Percentiles rank a stretch among this genome's conserved stretches.
phyloP scores from a whole-genome alignment of 2,329 filamentous ascomycete species.

The Phaeosphaeria sp. region DNA sequence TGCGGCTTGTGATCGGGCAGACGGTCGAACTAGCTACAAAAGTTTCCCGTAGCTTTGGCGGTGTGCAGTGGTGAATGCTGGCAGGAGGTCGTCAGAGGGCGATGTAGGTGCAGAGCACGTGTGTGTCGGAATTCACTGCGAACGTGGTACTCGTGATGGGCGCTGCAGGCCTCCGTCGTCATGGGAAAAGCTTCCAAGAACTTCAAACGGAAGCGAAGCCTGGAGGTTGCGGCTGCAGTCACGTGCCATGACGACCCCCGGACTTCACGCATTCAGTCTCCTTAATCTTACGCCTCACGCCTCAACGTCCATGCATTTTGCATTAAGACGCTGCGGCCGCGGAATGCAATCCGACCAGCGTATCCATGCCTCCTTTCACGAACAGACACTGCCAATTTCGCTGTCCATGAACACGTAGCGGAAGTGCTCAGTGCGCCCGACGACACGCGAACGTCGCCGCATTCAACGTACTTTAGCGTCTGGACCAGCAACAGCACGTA shows the following conservation, averaged over 20 bases:
- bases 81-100: background rate
- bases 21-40: conserved; percentile 25
- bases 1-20: conserved; percentile 29
- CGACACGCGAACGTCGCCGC: background rate
- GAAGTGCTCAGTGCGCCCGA: background rate
- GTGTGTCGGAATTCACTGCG: conserved; percentile 15
- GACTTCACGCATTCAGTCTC: conserved; percentile 15
- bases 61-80: conserved; percentile 14
- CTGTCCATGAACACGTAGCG: background rate
- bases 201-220: conserved; percentile 6
- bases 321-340: conserved; percentile 31
- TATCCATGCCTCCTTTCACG: conserved; percentile 3
- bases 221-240: background rate
- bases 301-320: conserved; percentile 12
- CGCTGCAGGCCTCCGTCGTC: conserved; percentile 30
- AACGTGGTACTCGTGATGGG: conserved; percentile 33
- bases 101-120: background rate
- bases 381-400: conserved; percentile 3
- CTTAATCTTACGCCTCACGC: conserved; percentile 26
- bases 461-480: conserved; percentile 5
- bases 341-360: conserved; percentile 7
- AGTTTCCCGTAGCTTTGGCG: conserved; percentile 8
- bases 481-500: background rate
- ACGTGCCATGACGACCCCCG: conserved; percentile 10
- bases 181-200: conserved; percentile 27